These are phyloP conservation scores for Aspergillus homomorphus DNA, from an alignment of 495 filamentous ascomycete genomes.

Conservation along the genomic window DNA sequence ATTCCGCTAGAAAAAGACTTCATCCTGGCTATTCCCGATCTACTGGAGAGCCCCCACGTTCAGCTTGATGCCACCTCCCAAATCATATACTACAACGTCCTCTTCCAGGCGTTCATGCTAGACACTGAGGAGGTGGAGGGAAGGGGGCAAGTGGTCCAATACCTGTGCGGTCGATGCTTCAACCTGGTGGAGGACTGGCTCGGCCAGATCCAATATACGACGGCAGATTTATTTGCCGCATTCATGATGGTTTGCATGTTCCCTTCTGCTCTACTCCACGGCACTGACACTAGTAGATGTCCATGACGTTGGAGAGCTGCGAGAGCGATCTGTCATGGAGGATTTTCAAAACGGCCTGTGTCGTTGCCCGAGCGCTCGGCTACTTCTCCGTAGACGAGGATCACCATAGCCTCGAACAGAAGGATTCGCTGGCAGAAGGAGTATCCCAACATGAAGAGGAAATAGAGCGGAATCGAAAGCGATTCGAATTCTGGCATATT, in stretches of 20 bases:
- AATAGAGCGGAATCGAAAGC: slow-evolving; percentile 20
- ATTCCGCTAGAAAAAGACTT: slow-evolving; percentile 18
- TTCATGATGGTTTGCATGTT: slow-evolving; percentile 12
- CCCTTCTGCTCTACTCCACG: neutral
- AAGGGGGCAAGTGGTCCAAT: slow-evolving; percentile 7
- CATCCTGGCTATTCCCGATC: slow-evolving; percentile 19
- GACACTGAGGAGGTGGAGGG: neutral
- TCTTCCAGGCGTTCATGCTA: slow-evolving; percentile 16
- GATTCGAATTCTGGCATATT: slow-evolving; percentile 27
- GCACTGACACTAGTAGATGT: slow-evolving; percentile 14
- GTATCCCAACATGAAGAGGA: neutral
- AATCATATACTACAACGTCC: slow-evolving; percentile 20
- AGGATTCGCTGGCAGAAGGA: neutral
- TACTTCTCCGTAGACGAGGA: slow-evolving; percentile 20
- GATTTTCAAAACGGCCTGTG: slow-evolving; percentile 12
- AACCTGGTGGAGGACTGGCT: slow-evolving; percentile 11
- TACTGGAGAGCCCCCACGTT: slow-evolving; percentile 24
- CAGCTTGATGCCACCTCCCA: slow-evolving; percentile 16
- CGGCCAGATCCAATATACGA: slow-evolving; percentile 10
- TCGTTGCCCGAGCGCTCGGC: slow-evolving; percentile 14
- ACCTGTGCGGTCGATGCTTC: slow-evolving; percentile 10
- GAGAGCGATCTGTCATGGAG: slow-evolving; percentile 19
- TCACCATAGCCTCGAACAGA: neutral
- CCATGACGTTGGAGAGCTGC: slow-evolving; percentile 17
- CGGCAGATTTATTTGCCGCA: slow-evolving; percentile 13